Evolutionary conservation across 2,329 filamentous ascomycete genomes (phyloP), one percentile per base, ranked within the genome.

Genomic region (Aureobasidium uvarum): DNA sequence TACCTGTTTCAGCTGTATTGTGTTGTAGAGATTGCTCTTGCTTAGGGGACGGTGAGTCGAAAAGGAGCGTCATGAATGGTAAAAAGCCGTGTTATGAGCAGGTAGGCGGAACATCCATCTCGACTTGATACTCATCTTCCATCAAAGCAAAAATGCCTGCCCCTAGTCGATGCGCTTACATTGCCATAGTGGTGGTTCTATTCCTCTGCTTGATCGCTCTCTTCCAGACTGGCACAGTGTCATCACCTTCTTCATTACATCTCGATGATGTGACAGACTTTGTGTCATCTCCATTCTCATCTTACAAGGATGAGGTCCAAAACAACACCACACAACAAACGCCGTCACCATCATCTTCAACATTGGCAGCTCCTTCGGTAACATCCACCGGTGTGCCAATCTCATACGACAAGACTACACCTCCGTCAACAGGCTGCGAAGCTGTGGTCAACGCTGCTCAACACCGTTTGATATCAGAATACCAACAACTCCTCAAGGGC

Each of bases 401-500:
- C 28, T 64, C 62, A 31, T 64, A 54, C 28, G 62, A 64, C 48
- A 46, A 54, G 18, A 55, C 38, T 11, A 64, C 48, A 18, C 62
- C 62, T 45, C 62, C 62, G 1, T 45, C 38, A 13, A 64, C 62
- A 28, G 62, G 62, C 13, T 64, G 62, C 25, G 62, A 64, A 28
- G 28, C 23, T 23, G 62, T 64, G n/a, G 62, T 64, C 20, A 55
- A 41, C 6, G 39, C 38, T 18, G 48, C 51, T 36, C 62, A 64
- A 38, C 62, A 45, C 46, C 25, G 25, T 23, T 39, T 64, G 18
- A 55, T 64, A 11, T 43, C 48, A n/a, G 62, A 54, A 11, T 64
- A 64, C 38, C 51, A 54, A 36, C 48, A 64, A 39, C 38, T 64
- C 6, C 46, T 64, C 18, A 64, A 55, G 50, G 62, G 62, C n/a